Conservation (phyloP, 768 basidiomycete genomes). For the Suillus paluster region DNA sequence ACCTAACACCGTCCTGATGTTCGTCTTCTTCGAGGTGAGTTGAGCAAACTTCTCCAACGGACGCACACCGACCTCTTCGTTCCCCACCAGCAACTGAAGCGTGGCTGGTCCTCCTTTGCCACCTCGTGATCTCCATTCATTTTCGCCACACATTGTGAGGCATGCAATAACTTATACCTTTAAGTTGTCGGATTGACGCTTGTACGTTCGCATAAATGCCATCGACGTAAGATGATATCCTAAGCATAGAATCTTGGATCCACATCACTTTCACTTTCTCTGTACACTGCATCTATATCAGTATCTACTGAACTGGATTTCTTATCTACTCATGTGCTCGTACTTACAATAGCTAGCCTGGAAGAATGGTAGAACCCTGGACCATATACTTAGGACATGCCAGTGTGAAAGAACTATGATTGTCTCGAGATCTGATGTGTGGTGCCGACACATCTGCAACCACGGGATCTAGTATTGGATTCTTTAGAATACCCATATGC, state of each 20-base stretch:
- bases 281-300: neutral
- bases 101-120: constrained; percentile 47
- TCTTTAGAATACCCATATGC: no score
- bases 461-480: no score
- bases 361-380: neutral
- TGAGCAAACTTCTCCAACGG: neutral
- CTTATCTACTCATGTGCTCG: neutral
- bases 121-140: neutral
- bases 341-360: neutral
- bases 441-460: no score
- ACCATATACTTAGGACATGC: neutral
- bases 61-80: constrained; percentile 12
- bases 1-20: constrained; percentile 84
- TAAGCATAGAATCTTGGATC: constrained; percentile 1
- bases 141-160: neutral
- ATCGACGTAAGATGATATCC: constrained; percentile 4
- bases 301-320: neutral
- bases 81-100: constrained; percentile 69
- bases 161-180: neutral
- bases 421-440: no score
- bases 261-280: neutral
- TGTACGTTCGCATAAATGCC: neutral
- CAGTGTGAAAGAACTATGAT: neutral
- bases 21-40: constrained; percentile 81
- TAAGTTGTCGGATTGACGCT: neutral